phyloP scores from a whole-genome alignment of 1,284 basidiomycete species.

The Apiotrichum laibachii region DNA sequence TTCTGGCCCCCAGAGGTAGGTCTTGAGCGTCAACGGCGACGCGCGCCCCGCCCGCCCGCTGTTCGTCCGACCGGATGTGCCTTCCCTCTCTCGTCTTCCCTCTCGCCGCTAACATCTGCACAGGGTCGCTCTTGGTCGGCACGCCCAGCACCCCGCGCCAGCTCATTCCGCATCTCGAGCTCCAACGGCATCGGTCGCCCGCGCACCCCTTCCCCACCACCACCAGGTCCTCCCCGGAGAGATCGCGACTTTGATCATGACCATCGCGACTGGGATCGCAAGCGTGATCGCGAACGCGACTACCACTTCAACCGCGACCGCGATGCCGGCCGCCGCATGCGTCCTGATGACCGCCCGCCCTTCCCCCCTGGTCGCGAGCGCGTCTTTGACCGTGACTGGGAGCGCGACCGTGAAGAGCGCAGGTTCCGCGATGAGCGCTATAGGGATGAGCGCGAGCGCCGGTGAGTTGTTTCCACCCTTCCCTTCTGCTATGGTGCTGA shows the following conservation, averaged over 20 bases:
- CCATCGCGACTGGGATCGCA: slow-evolving; percentile 10
- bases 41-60: no score
- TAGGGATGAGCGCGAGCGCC: slow-evolving; percentile 8
- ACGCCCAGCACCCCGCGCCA: slow-evolving; percentile 5
- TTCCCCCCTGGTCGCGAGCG: slow-evolving; percentile 4
- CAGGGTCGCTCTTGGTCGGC: slow-evolving; percentile 12
- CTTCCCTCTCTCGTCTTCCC: background rate
- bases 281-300: slow-evolving; percentile 15
- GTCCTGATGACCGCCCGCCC: slow-evolving; percentile 5
- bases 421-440: slow-evolving; percentile 15
- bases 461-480: background rate
- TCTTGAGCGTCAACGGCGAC: background rate
- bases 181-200: slow-evolving; percentile 16
- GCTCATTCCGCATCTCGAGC: slow-evolving; percentile 14
- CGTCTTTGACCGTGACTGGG: slow-evolving; percentile 14
- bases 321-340: background rate
- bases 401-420: slow-evolving; percentile 17
- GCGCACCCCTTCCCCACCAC: slow-evolving; percentile 17
- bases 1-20: slow-evolving; percentile 18
- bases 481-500: background rate
- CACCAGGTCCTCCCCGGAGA: slow-evolving; percentile 13
- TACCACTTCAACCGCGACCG: slow-evolving; percentile 6
- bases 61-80: background rate
- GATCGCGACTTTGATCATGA: slow-evolving; percentile 11
- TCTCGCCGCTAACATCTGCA: background rate